Conservation (phyloP, 2,329 filamentous ascomycete species). For the Penicillium nordicum region DNA sequence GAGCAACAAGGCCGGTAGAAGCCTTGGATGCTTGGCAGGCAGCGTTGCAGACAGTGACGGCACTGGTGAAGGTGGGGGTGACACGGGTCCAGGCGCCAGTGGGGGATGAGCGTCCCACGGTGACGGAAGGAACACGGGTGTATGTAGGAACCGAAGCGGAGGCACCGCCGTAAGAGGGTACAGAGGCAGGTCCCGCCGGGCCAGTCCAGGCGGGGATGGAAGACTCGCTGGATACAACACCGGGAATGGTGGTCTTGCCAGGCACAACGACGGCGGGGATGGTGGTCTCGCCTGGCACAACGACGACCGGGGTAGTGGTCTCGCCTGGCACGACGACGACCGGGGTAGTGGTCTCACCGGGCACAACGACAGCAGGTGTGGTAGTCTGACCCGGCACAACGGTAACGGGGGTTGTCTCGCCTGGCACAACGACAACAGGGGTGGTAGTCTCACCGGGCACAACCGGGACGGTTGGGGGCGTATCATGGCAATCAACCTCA, state of each 20-base stretch:
- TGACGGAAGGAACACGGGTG: neutral
- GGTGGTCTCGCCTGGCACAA: neutral
- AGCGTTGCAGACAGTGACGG: slow-evolving; percentile 4
- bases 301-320: neutral
- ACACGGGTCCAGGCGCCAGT: neutral
- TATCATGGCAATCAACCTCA: slow-evolving; percentile 22
- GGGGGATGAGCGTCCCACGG: neutral
- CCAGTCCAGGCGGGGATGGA: neutral
- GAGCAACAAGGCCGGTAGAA: slow-evolving; percentile 1
- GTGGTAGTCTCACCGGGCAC: neutral
- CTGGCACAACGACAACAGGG: neutral
- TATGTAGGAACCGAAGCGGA: neutral
- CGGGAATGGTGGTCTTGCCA: neutral
- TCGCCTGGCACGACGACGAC: neutral
- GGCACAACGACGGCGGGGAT: neutral
- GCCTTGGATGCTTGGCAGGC: neutral
- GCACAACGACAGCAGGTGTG: neutral
- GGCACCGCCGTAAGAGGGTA: neutral
- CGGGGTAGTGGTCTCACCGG: neutral
- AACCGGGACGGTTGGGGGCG: neutral
- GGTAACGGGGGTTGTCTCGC: neutral
- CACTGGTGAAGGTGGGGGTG: slow-evolving; percentile 4
- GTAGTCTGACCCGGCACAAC: neutral
- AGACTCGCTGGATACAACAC: neutral
- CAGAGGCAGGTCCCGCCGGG: neutral